phyloP scores from a whole-genome alignment of 2,329 filamentous ascomycete species.

The Coniochaeta hoffmannii region DNA sequence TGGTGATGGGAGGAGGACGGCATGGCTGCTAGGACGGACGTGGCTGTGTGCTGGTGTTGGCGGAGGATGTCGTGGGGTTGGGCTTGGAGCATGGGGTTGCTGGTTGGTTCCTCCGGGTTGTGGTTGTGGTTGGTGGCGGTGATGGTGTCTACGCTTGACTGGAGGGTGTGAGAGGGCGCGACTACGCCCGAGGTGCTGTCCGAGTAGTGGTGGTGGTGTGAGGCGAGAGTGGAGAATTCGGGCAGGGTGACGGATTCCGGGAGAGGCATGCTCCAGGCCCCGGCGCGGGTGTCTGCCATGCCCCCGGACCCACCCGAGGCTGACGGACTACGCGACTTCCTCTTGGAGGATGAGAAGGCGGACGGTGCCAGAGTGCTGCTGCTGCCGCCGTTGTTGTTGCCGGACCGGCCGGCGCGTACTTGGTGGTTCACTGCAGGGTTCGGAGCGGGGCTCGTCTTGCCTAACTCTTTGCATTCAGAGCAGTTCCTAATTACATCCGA shows the following conservation, averaged over 20 bases:
- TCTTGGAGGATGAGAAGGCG: conserved; percentile 9
- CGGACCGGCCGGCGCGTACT: neutral
- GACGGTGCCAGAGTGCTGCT: neutral
- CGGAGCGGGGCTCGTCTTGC: conserved; percentile 38
- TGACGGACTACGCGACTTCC: conserved; percentile 14
- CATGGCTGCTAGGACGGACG: neutral
- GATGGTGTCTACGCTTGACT: conserved; percentile 2
- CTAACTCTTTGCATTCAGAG: conserved; percentile 75
- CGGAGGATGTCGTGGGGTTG: conserved; percentile 22
- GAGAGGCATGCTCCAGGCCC: neutral
- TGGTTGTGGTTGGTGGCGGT: conserved; percentile 8
- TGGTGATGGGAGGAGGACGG: conserved; percentile 19
- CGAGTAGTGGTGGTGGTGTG: conserved; percentile 37
- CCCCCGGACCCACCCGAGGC: conserved; percentile 5
- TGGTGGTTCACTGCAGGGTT: neutral
- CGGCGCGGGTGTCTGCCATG: conserved; percentile 2
- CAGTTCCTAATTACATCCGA: conserved; percentile 92
- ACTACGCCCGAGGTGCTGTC: conserved; percentile 40
- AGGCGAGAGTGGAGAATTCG: conserved; percentile 17
- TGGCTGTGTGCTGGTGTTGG: conserved; percentile 19
- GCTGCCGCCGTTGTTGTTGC: neutral
- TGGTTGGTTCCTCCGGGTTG: conserved; percentile 8
- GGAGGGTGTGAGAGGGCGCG: conserved; percentile 19
- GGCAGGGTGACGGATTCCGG: conserved; percentile 14
- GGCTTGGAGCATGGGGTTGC: conserved; percentile 23